A percentile compares a stretch with the other conserved stretches of the same genome.
Conservation (phyloP, 2,329 filamentous ascomycete genomes). For the Colletotrichum acutatum region DNA sequence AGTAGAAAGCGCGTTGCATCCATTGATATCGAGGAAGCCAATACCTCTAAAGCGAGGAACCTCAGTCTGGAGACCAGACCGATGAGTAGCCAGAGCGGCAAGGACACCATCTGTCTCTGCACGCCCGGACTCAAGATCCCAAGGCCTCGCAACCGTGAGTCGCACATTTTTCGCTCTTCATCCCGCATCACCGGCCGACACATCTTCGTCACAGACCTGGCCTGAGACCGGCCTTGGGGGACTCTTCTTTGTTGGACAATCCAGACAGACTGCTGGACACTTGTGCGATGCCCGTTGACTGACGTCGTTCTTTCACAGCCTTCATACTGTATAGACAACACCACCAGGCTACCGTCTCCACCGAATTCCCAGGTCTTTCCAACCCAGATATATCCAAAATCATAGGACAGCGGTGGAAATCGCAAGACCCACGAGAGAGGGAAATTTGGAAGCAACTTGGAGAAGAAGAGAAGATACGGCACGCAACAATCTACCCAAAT, state of each 20-base stretch:
- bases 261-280: constrained; percentile 21
- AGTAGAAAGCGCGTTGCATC: constrained; percentile 58
- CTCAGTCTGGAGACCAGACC: constrained; percentile 49
- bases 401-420: constrained; percentile 92
- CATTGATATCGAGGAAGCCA: constrained; percentile 58
- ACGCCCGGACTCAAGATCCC: constrained; percentile 67
- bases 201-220: constrained; percentile 1
- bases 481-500: constrained; percentile 89
- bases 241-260: constrained; percentile 29
- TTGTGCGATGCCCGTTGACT: constrained; percentile 37
- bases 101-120: constrained; percentile 65
- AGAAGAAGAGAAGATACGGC: constrained; percentile 91
- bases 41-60: constrained; percentile 47
- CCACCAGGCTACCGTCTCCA: constrained; percentile 84
- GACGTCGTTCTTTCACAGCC: constrained; percentile 65
- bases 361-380: constrained; percentile 85
- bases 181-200: constrained; percentile 28
- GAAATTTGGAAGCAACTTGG: constrained; percentile 89
- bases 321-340: constrained; percentile 98
- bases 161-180: constrained; percentile 19
- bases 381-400: constrained; percentile 99
- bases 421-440: constrained; percentile 79
- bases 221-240: constrained; percentile 18
- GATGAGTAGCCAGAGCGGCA: constrained; percentile 37
- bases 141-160: constrained; percentile 68